These are phyloP conservation scores for Cucumis melo DNA, from an alignment of 306 rosid genomes.

Conservation along the genomic window DNA sequence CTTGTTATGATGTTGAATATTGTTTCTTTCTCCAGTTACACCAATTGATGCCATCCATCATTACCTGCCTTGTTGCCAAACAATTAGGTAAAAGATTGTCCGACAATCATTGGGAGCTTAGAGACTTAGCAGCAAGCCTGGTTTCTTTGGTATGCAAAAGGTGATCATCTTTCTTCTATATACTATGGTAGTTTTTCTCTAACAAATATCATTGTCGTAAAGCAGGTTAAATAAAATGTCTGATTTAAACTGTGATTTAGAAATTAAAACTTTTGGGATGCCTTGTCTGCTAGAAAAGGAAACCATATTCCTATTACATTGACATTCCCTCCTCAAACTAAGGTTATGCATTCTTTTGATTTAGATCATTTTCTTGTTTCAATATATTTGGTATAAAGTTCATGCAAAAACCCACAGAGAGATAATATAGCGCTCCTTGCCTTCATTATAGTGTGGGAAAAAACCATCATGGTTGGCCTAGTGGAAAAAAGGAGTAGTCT, in stretches of 20 bases:
- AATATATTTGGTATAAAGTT: background rate
- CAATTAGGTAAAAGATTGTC: constrained; percentile 57
- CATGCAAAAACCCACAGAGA: background rate
- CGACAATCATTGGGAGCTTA: constrained; percentile 92
- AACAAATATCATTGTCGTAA: background rate
- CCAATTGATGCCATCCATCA: constrained; percentile 82
- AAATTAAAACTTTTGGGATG: background rate
- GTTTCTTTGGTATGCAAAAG: constrained; percentile 75
- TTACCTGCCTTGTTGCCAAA: constrained; percentile 83
- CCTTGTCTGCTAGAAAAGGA: background rate
- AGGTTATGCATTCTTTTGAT: background rate
- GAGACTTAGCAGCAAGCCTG: constrained; percentile 67
- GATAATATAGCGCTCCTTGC: background rate
- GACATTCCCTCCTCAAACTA: background rate
- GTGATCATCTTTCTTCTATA: constrained; percentile 25
- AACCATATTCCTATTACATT: background rate
- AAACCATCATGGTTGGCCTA: too few relatives aligned
- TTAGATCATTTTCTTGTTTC: background rate
- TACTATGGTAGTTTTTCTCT: background rate
- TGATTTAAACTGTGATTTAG: background rate
- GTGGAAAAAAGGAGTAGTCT: too few relatives aligned
- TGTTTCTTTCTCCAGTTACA: constrained; percentile 48
- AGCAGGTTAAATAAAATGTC: background rate
- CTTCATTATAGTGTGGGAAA: background rate
- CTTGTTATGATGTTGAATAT: constrained; percentile 5